A percentile compares a stretch with the other conserved stretches of the same genome.
These are phyloP conservation scores for Mycena rebaudengoi DNA, from an alignment of 768 basidiomycete genomes.

Conservation along the genomic window DNA sequence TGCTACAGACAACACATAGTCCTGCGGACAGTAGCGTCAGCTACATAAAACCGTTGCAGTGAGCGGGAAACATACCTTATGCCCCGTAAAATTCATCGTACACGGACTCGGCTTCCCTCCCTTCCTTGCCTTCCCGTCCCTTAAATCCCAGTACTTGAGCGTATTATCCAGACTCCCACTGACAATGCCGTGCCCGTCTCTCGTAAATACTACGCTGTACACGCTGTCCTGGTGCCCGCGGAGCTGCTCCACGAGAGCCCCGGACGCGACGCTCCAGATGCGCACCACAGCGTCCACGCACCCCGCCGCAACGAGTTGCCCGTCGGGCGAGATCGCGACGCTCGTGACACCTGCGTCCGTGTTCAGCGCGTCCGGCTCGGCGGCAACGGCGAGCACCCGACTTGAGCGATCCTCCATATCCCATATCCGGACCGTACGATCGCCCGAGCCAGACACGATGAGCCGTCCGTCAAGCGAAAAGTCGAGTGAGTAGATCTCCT, in stretches of 20 bases:
- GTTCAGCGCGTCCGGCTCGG: constrained; percentile 21
- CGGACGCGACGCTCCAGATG: constrained; percentile 69
- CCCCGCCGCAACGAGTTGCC: constrained; percentile 55
- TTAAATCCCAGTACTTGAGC: constrained; percentile 88
- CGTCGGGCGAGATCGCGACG: constrained; percentile 70
- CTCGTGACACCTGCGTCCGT: constrained; percentile 67
- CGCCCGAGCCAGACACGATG: constrained; percentile 85
- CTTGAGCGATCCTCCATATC: constrained; percentile 33
- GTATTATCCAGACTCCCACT: constrained; percentile 93
- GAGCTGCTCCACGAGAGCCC: constrained; percentile 74
- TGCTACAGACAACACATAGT: constrained; percentile 40
- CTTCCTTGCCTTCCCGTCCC: constrained; percentile 60
- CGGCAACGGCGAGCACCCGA: constrained; percentile 30
- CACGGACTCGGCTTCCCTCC: constrained; percentile 53
- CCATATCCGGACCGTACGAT: constrained; percentile 44
- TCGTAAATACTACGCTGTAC: constrained; percentile 91
- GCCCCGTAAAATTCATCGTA: constrained; percentile 79
- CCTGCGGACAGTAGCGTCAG: constrained; percentile 26
- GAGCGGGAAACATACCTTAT: constrained; percentile 81
- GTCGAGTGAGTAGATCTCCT: constrained; percentile 94
- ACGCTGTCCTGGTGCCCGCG: constrained; percentile 86
- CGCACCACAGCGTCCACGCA: constrained; percentile 67
- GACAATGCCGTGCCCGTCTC: constrained; percentile 89
- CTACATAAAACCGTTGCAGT: background rate
- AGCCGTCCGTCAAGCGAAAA: constrained; percentile 80